phyloP scores from a whole-genome alignment of 495 filamentous ascomycete species.

The Venustampulla echinocandica region DNA sequence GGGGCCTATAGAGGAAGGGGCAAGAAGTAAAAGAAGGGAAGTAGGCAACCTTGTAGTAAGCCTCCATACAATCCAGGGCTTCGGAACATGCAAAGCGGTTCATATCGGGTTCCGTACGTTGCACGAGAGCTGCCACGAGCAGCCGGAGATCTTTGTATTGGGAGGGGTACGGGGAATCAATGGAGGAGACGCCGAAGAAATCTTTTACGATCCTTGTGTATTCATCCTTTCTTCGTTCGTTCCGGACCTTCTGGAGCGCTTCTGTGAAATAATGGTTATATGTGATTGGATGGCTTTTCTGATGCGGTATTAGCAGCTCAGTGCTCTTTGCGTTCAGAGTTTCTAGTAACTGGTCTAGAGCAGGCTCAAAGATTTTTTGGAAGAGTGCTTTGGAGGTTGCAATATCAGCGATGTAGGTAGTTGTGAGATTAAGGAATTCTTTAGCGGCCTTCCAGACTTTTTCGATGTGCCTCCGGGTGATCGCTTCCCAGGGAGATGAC shows the following conservation, averaged over 20 bases:
- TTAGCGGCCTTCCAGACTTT: constrained; percentile 29
- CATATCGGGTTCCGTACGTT: constrained; percentile 27
- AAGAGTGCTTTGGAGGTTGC: constrained; percentile 34
- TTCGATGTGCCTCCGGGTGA: constrained; percentile 31
- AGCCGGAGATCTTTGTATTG: constrained; percentile 12
- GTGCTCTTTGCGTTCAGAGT: constrained; percentile 20
- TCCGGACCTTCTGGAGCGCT: constrained; percentile 28
- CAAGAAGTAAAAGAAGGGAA: constrained; percentile 2
- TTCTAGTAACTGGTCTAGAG: constrained; percentile 23
- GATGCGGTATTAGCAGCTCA: constrained; percentile 22
- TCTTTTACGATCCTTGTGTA: constrained; percentile 10
- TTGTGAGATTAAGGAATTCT: constrained; percentile 28
- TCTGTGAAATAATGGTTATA: constrained; percentile 43
- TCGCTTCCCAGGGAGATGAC: constrained; percentile 34
- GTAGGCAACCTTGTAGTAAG: constrained; percentile 40
- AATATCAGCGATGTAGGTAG: constrained; percentile 28
- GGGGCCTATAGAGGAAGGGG: constrained; percentile 15
- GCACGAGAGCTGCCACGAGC: constrained; percentile 24
- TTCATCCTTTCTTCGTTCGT: constrained; percentile 21
- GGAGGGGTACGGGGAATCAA: constrained; percentile 6
- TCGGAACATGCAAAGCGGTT: constrained; percentile 36
- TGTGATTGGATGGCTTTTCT: constrained; percentile 33
- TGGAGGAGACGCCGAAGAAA: constrained; percentile 6
- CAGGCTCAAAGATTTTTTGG: constrained; percentile 31
- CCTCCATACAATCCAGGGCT: constrained; percentile 38